Evolutionary conservation across 176 grass and related monocot species (phyloP), one percentile per base, ranked within the genome.

Genomic region (Oryza glumipatula): DNA sequence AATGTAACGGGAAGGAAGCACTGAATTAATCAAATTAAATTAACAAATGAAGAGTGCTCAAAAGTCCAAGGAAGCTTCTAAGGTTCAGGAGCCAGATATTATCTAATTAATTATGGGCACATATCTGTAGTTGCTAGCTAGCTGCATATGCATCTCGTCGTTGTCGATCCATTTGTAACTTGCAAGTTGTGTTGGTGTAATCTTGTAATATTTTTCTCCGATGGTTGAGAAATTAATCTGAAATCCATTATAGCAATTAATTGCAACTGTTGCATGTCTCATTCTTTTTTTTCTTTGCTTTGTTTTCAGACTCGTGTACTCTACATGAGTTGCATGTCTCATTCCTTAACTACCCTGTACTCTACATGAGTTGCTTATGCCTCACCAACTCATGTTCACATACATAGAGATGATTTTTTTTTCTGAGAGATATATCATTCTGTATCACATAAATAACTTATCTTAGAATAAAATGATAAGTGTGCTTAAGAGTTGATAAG

Each of bases 21-120:
- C n/a, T 74, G 69, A 54, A 76, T 82, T 76, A 67, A 66, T 82
- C 1, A n/a, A 67, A 35, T 46, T 28, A 72, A 24, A 43, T 81
- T 83, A 79, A 88, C 74, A 67, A 80, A 7, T 17, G 36, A 82
- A 82, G 52, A 72, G 67, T 61, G 14, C 48, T 60, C 30, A 49
- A 68, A 49, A 68, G 76, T 51, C 69, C 84, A 74, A 76, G 84
- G 44, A 87, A 80, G 51, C 65, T 76, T 87, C 49, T 76, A 51
- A 64, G 67, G 67, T 78, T 68, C 43, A 79, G 56, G 52, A 71
- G 23, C 74, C 33, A 43, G 2, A 71, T 52, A 16, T 77, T 9
- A 46, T 44, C 15, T n/a, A 21, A 8, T 58, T 58, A 58, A 58
- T 58, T n/a, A 28, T 35, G 28, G 16, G 8, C 49, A 68, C 26